phyloP scores from a whole-genome alignment of 1,284 basidiomycete species.

The Salmacisia buchloeana region DNA sequence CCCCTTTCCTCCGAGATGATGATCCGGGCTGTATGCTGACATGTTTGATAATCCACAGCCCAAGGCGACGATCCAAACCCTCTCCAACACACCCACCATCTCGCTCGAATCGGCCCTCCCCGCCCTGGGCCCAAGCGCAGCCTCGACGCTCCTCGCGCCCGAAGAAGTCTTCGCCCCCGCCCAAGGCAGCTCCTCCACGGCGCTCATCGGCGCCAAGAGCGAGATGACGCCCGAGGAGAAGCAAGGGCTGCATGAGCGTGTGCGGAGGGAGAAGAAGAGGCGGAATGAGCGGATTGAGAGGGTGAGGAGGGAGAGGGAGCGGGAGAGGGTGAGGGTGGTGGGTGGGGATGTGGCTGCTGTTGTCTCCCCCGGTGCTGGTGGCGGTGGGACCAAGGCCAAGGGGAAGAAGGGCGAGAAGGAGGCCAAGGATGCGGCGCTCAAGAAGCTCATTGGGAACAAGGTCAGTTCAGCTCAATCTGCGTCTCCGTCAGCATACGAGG shows the following conservation, averaged over 20 bases:
- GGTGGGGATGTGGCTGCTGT: too few relatives aligned
- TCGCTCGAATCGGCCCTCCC: conserved; percentile 85
- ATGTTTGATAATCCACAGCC: conserved; percentile 58
- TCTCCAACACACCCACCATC: conserved; percentile 78
- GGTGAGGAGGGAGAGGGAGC: conserved; percentile 64
- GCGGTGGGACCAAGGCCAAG: conserved; percentile 18
- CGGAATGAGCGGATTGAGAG: conserved; percentile 61
- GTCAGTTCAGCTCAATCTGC: neutral
- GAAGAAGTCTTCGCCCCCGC: conserved; percentile 70
- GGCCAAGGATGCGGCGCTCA: conserved; percentile 46
- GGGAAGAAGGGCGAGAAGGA: conserved; percentile 14
- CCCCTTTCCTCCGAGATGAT: conserved; percentile 8
- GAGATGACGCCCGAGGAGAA: conserved; percentile 86
- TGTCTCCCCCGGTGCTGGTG: conserved; percentile 25
- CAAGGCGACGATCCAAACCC: conserved; percentile 78
- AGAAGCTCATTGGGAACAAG: conserved; percentile 43
- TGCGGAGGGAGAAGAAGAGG: conserved; percentile 61
- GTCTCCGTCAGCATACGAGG: too few relatives aligned
- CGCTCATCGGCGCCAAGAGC: conserved; percentile 55
- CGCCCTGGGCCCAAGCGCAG: conserved; percentile 69
- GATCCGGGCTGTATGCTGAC: neutral
- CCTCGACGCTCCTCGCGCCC: conserved; percentile 78
- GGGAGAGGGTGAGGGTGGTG: too few relatives aligned
- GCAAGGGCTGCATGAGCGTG: conserved; percentile 54
- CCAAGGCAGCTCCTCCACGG: conserved; percentile 21